These are phyloP conservation scores for Saccharomyces hybrid DNA, from an alignment of 1,139 yeast genomes.

Conservation along the genomic window DNA sequence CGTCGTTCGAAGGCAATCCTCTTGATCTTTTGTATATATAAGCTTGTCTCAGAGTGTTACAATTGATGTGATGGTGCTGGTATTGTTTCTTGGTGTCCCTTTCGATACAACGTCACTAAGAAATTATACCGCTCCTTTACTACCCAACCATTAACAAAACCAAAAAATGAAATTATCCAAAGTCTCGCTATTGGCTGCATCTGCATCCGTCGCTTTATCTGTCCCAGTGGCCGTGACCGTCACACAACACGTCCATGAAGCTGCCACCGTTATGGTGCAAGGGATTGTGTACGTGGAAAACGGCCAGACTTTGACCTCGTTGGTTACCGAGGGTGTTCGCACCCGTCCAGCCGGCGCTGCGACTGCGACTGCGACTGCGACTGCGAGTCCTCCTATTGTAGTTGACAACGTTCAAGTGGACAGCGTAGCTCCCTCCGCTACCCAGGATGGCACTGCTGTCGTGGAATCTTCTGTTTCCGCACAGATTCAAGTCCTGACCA, in stretches of 20 bases:
- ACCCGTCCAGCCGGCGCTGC: constrained; percentile 5
- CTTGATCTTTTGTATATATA: neutral
- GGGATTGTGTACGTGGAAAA: constrained; percentile 25
- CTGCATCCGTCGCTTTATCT: constrained; percentile 28
- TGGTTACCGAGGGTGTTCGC: constrained; percentile 10
- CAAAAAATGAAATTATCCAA: constrained; percentile 22
- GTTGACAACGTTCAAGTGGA: constrained; percentile 9
- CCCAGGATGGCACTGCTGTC: neutral
- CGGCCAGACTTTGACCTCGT: constrained; percentile 28
- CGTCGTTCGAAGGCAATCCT: neutral
- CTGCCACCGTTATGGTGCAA: constrained; percentile 24
- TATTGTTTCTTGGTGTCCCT: neutral
- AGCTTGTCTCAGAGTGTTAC: neutral
- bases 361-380: constrained; percentile 5
- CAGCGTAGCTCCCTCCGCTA: constrained; percentile 6
- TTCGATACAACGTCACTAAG: neutral
- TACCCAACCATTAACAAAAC: neutral
- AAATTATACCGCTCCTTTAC: neutral
- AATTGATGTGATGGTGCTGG: neutral
- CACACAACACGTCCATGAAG: constrained; percentile 27
- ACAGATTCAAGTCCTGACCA: neutral
- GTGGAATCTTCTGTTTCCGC: neutral
- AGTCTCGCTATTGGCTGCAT: constrained; percentile 29
- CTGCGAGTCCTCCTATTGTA: constrained; percentile 9
- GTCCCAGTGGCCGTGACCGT: constrained; percentile 35